These are phyloP conservation scores for Coleophoma eucalyptorum DNA, from an alignment of 2,329 filamentous ascomycete species.

Conservation along the genomic window DNA sequence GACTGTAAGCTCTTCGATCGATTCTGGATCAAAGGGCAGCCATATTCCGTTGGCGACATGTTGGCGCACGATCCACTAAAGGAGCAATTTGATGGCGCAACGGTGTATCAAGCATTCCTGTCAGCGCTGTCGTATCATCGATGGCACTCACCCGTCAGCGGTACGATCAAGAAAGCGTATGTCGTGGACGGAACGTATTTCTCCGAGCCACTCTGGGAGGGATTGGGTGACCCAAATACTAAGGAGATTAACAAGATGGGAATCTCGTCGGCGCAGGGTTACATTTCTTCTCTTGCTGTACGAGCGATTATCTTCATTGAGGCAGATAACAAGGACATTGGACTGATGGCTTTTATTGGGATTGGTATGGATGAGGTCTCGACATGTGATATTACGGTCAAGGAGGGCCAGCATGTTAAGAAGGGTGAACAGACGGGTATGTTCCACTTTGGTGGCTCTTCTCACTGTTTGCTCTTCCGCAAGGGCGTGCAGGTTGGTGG, in stretches of 20 bases:
- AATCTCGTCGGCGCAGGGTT: constrained; percentile 55
- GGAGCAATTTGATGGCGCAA: constrained; percentile 55
- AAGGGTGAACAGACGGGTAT: constrained; percentile 73
- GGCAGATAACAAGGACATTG: constrained; percentile 63
- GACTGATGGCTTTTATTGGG: constrained; percentile 65
- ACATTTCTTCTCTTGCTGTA: constrained; percentile 64
- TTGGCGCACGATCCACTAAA: constrained; percentile 51
- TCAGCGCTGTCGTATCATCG: constrained; percentile 66
- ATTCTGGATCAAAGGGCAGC: constrained; percentile 69
- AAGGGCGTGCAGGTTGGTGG: constrained; percentile 32
- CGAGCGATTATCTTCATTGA: constrained; percentile 68
- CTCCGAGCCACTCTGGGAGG: constrained; percentile 47
- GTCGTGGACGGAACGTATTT: constrained; percentile 65
- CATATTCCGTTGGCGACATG: constrained; percentile 64
- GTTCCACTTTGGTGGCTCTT: constrained; percentile 78
- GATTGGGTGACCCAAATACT: constrained; percentile 10
- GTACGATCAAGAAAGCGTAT: constrained; percentile 53
- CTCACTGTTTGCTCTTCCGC: constrained; percentile 65
- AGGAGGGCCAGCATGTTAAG: constrained; percentile 57
- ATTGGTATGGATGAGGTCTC: constrained; percentile 77
- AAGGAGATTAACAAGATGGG: constrained; percentile 34
- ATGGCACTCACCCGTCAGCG: constrained; percentile 67
- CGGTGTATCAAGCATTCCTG: constrained; percentile 68
- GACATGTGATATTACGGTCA: constrained; percentile 67
- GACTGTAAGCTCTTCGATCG: constrained; percentile 51